These are phyloP conservation scores for Sorghum bicolor DNA, from an alignment of 176 grass and related monocot species.

Conservation along the genomic window DNA sequence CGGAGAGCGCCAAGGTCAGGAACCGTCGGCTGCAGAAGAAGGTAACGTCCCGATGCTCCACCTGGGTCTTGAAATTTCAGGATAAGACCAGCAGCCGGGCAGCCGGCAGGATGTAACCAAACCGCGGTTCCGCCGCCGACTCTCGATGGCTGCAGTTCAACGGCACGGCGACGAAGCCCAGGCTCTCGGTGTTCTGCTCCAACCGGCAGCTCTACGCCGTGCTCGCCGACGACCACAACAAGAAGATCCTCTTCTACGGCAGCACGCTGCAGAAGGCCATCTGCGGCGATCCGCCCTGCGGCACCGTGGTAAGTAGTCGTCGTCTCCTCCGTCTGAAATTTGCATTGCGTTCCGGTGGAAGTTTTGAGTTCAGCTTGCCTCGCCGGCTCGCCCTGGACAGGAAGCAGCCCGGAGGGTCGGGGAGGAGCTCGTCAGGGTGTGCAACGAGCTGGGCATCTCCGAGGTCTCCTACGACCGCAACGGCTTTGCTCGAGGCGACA, in stretches of 20 bases:
- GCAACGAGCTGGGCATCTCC: conserved; percentile 56
- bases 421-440: conserved; percentile 65
- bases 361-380: neutral
- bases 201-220: conserved; percentile 79
- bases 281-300: conserved; percentile 49
- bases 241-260: conserved; percentile 77
- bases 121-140: neutral
- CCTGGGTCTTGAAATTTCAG: neutral
- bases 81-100: neutral
- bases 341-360: neutral
- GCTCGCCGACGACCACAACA: conserved; percentile 86
- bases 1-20: conserved; percentile 82
- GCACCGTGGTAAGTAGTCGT: conserved; percentile 30
- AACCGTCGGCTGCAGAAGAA: conserved; percentile 71
- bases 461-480: conserved; percentile 92
- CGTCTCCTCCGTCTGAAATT: neutral
- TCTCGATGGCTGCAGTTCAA: conserved; percentile 52
- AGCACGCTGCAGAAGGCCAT: conserved; percentile 83
- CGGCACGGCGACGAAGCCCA: conserved; percentile 69
- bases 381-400: conserved; percentile 19
- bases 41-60: conserved; percentile 33
- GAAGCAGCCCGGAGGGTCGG: conserved; percentile 74
- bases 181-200: conserved; percentile 89
- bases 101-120: neutral
- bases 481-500: conserved; percentile 75